Evolutionary conservation across 306 rosid genomes (phyloP), one percentile per base, ranked within the genome.

Genomic region (Vigna nakashimae): DNA sequence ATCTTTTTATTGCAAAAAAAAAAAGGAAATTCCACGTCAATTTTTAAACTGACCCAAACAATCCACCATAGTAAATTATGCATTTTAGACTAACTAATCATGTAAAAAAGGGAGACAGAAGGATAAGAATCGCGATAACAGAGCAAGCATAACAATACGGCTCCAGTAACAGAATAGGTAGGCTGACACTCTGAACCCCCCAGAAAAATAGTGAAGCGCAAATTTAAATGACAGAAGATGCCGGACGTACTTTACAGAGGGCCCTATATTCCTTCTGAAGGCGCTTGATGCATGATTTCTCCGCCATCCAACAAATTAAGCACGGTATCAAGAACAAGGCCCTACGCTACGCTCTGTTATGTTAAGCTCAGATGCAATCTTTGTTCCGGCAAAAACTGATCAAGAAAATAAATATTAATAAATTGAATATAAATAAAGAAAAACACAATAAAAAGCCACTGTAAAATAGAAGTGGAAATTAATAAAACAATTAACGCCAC

Each of bases 191-290:
- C 59, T 3, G 9, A 68, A 45, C 55, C 36, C 79, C 34, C 34
- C 34, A 34, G 75, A 76, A 14, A 59, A 59, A 62, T 13, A 72
- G 28, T 14, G 20, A 49, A 82, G 30, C 71, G 38, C 26, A 65
- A 69, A 17, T 71, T 43, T 42, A 68, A 24, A 13, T 46, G 42
- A 66, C 81, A 57, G 75, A 65, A 75, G 72, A 76, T 79, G 50
- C 3, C 84, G 20, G 80, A 91, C 98, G 86, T 86, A 95, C 99
- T 88, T 96, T 96, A 85, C 99, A 96, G 52, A 96, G 92, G n/a
- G 99, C 92, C 90, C 99, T 91, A 71, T 90, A 96, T 87, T 96
- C 99, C 89, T 91, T 96, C 79, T 96, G 99, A 82, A 96, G 96
- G 76, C 98, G 95, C 89, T 91, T 91, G 91, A 89, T 43, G 77